Evolutionary conservation across 331 rosid genomes (phyloP), one percentile per base, ranked within the genome.

Genomic region (Pyracantha coccinea): DNA sequence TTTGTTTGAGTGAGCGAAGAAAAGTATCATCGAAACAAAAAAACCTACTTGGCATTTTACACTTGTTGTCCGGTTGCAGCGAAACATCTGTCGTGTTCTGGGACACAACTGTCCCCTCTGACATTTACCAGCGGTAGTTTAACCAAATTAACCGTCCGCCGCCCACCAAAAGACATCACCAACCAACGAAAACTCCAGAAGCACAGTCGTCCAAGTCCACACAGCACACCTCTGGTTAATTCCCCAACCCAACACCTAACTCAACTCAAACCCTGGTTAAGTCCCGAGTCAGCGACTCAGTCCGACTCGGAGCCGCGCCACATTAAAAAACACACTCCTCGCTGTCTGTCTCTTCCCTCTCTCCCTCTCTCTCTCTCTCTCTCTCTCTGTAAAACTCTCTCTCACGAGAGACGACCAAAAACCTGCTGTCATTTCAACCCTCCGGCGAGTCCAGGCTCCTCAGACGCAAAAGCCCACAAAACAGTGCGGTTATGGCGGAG

Each of bases 281-380:
- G 27, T 2, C 4, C 66, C 66, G 54, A 57, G 10, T 32, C 33
- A 32, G 50, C 9, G 29, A 71, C 32, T 33, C 75, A 54, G 72
- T 54, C 57, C 60, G 66, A 32, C 66, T 79, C 68, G 11, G 21
- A 58, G 83, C 87, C 83, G 66, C 83, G 71, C 86, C 86, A 62
- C 81, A 25, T 23, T 76, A 63, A 31, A 73, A 62, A 63, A 78
- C 71, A 58, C 75, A 33, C 69, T 27, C 28, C 28, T 3, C 28
- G 28, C 28, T n/a, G n/a, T n/a, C n/a, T n/a, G n/a, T n/a, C n/a
- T n/a, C n/a, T n/a, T n/a, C n/a, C n/a, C n/a, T n/a, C n/a, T n/a
- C n/a, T n/a, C n/a, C n/a, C n/a, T n/a, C 52, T 31, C 67, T 17
- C 17, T 64, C 31, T 17, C 63, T 24, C 60, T 32, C 63, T 20